Percentiles rank a stretch among this genome's conserved stretches.
Evolutionary conservation across 164 flowering plant species (phyloP).

Genomic region (Umbilicus rupestris): DNA sequence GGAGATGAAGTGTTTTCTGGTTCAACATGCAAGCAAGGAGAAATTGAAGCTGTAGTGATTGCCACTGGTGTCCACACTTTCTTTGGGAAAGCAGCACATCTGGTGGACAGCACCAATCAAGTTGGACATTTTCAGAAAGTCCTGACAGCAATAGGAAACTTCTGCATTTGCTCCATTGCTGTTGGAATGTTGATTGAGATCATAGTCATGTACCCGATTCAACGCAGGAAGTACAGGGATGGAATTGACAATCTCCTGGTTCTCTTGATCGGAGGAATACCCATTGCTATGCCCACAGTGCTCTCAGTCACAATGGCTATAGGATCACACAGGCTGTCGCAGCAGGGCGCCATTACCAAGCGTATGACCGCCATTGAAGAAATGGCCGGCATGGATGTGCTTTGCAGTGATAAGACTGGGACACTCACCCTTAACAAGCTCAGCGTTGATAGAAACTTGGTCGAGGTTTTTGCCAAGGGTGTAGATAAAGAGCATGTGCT

Average conservation of each 20-base stretch:
- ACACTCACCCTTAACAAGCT: conserved; percentile 65
- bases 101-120: conserved; percentile 70
- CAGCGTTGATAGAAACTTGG: conserved; percentile 46
- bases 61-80: conserved; percentile 81
- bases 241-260: conserved; percentile 74
- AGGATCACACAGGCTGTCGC: conserved; percentile 62
- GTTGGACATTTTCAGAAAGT: conserved; percentile 80
- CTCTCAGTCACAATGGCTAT: conserved; percentile 75
- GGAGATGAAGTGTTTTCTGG: conserved; percentile 66
- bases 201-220: conserved; percentile 72
- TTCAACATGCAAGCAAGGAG: conserved; percentile 84
- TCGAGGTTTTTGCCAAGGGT: conserved; percentile 58
- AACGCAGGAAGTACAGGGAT: conserved; percentile 49
- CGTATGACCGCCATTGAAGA: conserved; percentile 81
- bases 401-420: conserved; percentile 78
- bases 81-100: conserved; percentile 80
- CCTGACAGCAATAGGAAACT: conserved; percentile 68
- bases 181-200: conserved; percentile 55
- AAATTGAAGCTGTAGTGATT: conserved; percentile 62
- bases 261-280: conserved; percentile 68
- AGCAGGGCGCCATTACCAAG: conserved; percentile 78
- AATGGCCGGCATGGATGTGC: conserved; percentile 76
- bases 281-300: conserved; percentile 78
- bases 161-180: conserved; percentile 66
- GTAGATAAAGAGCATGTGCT: conserved; percentile 55